These are phyloP conservation scores for Pseudomicrostroma phylloplanum DNA, from an alignment of 1,284 basidiomycete genomes.

Conservation along the genomic window DNA sequence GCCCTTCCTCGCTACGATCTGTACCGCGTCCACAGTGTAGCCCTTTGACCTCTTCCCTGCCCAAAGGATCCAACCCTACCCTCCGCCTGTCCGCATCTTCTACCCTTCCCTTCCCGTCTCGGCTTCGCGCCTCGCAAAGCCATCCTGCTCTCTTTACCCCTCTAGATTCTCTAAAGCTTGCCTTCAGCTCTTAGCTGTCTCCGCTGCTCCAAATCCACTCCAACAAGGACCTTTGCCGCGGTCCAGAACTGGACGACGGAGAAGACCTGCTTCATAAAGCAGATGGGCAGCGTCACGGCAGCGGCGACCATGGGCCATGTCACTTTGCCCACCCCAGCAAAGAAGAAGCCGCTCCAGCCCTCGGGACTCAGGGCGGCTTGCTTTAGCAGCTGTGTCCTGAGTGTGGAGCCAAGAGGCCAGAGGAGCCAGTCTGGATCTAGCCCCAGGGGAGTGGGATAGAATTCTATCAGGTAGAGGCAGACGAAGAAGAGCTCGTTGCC, in stretches of 20 bases:
- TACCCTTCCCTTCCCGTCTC: no score
- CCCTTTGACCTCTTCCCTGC: no score
- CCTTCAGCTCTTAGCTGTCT: neutral
- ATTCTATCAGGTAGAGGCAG: constrained; percentile 87
- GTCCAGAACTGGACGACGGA: constrained; percentile 98
- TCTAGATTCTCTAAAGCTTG: neutral
- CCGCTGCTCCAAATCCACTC: constrained; percentile 30
- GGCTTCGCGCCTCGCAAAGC: no score
- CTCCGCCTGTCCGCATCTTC: no score
- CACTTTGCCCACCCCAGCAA: constrained; percentile 52
- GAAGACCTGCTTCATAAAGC: constrained; percentile 80
- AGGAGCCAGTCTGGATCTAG: constrained; percentile 23
- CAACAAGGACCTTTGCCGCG: constrained; percentile 72
- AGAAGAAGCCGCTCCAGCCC: constrained; percentile 11
- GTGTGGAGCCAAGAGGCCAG: neutral
- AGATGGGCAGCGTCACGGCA: constrained; percentile 64
- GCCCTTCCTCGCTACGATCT: no score
- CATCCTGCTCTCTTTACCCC: neutral
- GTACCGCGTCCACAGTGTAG: no score
- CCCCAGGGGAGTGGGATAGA: constrained; percentile 56
- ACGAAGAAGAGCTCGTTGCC: constrained; percentile 97
- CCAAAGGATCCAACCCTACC: no score
- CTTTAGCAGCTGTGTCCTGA: neutral
- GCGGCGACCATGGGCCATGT: constrained; percentile 81
- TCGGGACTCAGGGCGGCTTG: constrained; percentile 6